phyloP scores from a whole-genome alignment of 768 basidiomycete species.

The Suillus spraguei region DNA sequence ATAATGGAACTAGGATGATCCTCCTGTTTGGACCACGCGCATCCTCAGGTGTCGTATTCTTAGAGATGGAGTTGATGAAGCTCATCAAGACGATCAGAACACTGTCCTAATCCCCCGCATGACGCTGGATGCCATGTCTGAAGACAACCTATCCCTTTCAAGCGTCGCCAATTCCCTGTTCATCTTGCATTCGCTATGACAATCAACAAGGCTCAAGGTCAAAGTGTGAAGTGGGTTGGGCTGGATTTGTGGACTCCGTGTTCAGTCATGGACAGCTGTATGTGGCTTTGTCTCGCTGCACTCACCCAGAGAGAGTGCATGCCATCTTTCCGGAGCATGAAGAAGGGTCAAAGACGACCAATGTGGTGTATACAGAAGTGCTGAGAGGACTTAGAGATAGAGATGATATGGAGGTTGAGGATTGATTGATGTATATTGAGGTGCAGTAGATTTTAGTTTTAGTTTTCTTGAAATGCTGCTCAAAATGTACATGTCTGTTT shows the following conservation, averaged over 20 bases:
- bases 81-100: too few species aligned
- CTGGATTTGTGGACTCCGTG: conserved; percentile 30
- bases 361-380: conserved; percentile 12
- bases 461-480: too few species aligned
- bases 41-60: too few species aligned
- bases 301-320: conserved; percentile 12
- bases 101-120: too few species aligned
- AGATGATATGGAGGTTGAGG: too few species aligned
- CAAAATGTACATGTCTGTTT: too few species aligned
- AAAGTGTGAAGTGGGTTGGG: conserved; percentile 34
- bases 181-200: conserved; percentile 40
- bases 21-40: too few species aligned
- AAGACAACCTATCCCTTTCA: conserved; percentile 26
- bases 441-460: too few species aligned
- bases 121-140: too few species aligned
- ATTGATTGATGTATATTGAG: too few species aligned
- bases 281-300: conserved; percentile 34
- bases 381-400: conserved; percentile 3
- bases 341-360: not conserved
- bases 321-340: not conserved
- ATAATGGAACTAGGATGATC: too few species aligned
- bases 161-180: conserved; percentile 34
- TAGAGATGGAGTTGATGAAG: too few species aligned
- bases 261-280: conserved; percentile 42
- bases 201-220: conserved; percentile 43